Conservation (phyloP, 2,329 filamentous ascomycete species). For the Hypoxylon sp. region DNA sequence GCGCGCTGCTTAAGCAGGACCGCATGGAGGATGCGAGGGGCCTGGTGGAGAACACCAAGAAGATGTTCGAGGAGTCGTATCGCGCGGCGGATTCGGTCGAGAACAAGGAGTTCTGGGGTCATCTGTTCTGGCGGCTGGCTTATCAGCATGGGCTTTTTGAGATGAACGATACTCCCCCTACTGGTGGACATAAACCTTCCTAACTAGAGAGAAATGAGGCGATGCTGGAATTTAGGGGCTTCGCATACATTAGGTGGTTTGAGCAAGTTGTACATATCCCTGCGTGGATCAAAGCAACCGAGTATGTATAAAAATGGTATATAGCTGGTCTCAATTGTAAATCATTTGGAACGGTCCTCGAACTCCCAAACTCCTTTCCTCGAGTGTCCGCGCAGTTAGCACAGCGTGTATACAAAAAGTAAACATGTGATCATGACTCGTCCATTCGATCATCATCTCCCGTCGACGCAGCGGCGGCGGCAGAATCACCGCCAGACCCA, state of each 20-base stretch:
- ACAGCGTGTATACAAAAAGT: not conserved
- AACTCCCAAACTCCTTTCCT: conserved; percentile 30
- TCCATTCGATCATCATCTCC: conserved; percentile 40
- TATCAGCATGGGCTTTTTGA: conserved; percentile 17
- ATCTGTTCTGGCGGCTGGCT: conserved; percentile 43
- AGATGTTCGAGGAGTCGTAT: conserved; percentile 29
- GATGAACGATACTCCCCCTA: conserved; percentile 16
- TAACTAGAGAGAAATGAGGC: not conserved
- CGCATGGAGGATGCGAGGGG: conserved; percentile 33
- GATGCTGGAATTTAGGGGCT: not conserved
- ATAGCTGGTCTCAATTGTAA: conserved; percentile 1
- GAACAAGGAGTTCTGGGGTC: conserved; percentile 35
- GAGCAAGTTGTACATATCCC: not conserved
- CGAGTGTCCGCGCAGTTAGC: conserved; percentile 12
- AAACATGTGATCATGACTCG: conserved; percentile 37
- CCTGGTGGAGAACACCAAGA: conserved; percentile 39
- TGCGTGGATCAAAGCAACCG: not conserved
- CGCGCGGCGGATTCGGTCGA: conserved; percentile 8
- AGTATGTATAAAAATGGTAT: not conserved
- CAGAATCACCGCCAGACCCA: conserved; percentile 16
- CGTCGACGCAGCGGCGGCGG: not conserved
- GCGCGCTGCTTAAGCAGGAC: conserved; percentile 36
- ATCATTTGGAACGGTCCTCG: conserved; percentile 2
- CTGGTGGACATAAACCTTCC: conserved; percentile 41
- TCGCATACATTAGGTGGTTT: too few relatives aligned